A percentile compares a stretch with the other conserved stretches of the same genome.
phyloP scores from a whole-genome alignment of 345 rosid genomes.

The Sisymbrium altissimum region DNA sequence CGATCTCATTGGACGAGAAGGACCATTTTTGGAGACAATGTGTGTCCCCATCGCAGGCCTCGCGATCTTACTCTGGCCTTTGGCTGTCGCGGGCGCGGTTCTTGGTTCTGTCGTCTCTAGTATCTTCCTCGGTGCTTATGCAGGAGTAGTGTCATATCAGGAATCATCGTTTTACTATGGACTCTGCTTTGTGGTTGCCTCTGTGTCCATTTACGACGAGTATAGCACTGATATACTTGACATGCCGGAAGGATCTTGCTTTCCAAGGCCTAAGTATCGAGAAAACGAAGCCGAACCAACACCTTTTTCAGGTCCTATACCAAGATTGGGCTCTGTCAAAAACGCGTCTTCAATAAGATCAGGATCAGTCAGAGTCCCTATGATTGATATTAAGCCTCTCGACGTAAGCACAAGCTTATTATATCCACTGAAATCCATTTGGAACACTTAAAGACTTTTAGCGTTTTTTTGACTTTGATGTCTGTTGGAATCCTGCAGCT shows the following conservation, averaged over 20 bases:
- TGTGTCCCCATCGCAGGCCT: conserved; percentile 98
- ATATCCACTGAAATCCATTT: background rate
- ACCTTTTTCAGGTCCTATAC: conserved; percentile 42
- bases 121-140: conserved; percentile 83
- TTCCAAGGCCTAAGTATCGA: conserved; percentile 74
- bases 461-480: background rate
- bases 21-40: conserved; percentile 95
- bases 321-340: conserved; percentile 49
- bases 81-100: conserved; percentile 88
- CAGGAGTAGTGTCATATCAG: conserved; percentile 79
- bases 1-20: conserved; percentile 91
- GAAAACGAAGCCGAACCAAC: conserved; percentile 21
- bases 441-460: background rate
- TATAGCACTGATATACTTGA: conserved; percentile 88
- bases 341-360: conserved; percentile 42
- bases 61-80: conserved; percentile 89
- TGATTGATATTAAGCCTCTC: conserved; percentile 75
- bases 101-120: conserved; percentile 71
- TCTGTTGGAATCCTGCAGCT: conserved; percentile 45
- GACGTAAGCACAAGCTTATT: conserved; percentile 44
- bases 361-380: conserved; percentile 46
- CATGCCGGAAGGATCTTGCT: conserved; percentile 91
- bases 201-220: conserved; percentile 85
- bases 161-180: conserved; percentile 92
- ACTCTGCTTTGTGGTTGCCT: conserved; percentile 70